A percentile compares a stretch with the other conserved stretches of the same genome.
These are phyloP conservation scores for Leccinum incarnatum DNA, from an alignment of 768 basidiomycete species.

Conservation along the genomic window DNA sequence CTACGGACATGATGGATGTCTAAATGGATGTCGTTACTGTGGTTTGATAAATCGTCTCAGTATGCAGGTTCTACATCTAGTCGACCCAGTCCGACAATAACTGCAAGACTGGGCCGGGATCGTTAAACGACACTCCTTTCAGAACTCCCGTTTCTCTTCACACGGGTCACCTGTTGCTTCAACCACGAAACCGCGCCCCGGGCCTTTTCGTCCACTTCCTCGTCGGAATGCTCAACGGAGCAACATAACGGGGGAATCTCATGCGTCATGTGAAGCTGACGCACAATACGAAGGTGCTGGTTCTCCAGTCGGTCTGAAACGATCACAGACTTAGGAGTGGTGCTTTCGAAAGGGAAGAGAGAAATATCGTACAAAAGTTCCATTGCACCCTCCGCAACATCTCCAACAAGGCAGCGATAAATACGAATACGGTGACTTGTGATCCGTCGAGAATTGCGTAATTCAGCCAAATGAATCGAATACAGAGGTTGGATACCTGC, in stretches of 20 bases:
- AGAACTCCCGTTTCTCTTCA: neutral
- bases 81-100: neutral
- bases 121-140: neutral
- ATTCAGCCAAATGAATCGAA: slow-evolving; percentile 81
- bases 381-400: slow-evolving; percentile 81
- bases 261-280: slow-evolving; percentile 86
- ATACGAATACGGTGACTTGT: slow-evolving; percentile 53
- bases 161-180: neutral
- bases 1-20: neutral
- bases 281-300: slow-evolving; percentile 93
- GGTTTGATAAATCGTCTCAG: neutral
- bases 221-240: neutral
- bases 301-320: slow-evolving; percentile 75
- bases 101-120: neutral
- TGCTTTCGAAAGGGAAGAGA: neutral
- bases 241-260: slow-evolving; percentile 81
- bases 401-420: slow-evolving; percentile 70
- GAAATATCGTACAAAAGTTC: slow-evolving; percentile 74
- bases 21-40: neutral
- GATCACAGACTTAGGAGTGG: neutral
- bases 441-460: slow-evolving; percentile 64
- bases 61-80: neutral
- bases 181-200: neutral
- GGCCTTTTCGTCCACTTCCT: neutral
- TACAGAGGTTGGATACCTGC: slow-evolving; percentile 65